Evolutionary conservation across 345 rosid genomes (phyloP).

Genomic region (Pugionium cornutum): DNA sequence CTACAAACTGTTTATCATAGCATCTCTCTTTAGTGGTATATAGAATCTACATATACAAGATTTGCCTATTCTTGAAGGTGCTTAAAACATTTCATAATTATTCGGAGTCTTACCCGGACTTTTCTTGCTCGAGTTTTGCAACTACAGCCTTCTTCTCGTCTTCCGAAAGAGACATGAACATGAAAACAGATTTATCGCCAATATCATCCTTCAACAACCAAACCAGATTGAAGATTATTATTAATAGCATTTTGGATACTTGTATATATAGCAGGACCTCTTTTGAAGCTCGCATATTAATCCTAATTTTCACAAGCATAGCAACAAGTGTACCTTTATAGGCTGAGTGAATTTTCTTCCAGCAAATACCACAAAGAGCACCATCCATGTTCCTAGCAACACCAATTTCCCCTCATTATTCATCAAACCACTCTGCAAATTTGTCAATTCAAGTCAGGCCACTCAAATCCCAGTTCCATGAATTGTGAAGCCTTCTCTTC

Average conservation of each 20-base stretch:
- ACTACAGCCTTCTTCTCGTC: constrained; percentile 70
- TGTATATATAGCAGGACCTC: not conserved
- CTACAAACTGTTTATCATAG: constrained; percentile 28
- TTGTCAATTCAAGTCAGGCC: not conserved
- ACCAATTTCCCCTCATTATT: constrained; percentile 65
- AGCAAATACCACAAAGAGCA: constrained; percentile 76
- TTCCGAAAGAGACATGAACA: constrained; percentile 72
- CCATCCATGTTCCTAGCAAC: constrained; percentile 83
- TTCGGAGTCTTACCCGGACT: constrained; percentile 22
- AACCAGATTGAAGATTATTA: constrained; percentile 19
- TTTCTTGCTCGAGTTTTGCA: constrained; percentile 63
- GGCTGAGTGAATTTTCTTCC: constrained; percentile 95
- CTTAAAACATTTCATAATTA: not conserved
- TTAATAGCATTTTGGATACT: constrained; percentile 13
- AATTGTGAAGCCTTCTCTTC: not conserved
- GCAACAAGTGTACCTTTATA: constrained; percentile 57
- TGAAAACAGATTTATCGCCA: constrained; percentile 92
- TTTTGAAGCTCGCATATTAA: constrained; percentile 3
- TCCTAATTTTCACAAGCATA: not conserved
- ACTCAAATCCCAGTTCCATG: not conserved
- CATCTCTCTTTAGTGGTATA: constrained; percentile 18
- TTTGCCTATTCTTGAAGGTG: constrained; percentile 29
- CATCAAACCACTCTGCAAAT: constrained; percentile 73
- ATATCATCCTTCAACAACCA: constrained; percentile 73
- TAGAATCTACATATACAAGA: constrained; percentile 24